Evolutionary conservation across 2,329 filamentous ascomycete species (phyloP).

Genomic region (Huntiella omanensis): DNA sequence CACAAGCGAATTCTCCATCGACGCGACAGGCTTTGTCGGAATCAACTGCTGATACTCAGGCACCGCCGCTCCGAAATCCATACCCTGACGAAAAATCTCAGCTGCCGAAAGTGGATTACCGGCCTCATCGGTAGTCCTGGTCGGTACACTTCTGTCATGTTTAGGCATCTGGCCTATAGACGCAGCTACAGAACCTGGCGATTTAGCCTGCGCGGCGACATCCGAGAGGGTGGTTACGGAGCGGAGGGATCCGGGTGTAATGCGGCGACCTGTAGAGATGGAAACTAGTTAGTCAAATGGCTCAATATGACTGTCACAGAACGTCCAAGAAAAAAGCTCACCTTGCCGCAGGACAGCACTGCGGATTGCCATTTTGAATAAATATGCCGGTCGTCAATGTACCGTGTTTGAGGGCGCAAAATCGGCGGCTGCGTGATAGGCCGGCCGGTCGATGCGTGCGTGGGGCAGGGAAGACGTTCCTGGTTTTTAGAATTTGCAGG

Average conservation of each 20-base stretch:
- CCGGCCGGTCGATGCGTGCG: too few relatives aligned
- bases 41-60: constrained; percentile 4
- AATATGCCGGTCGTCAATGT: neutral
- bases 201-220: neutral
- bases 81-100: constrained; percentile 1
- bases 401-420: too few relatives aligned
- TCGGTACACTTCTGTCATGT: neutral
- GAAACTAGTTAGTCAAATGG: neutral
- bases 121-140: neutral
- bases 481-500: constrained; percentile 4
- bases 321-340: constrained; percentile 18
- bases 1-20: constrained; percentile 9
- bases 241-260: constrained; percentile 4
- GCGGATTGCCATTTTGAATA: constrained; percentile 32
- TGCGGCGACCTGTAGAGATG: constrained; percentile 3
- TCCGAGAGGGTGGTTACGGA: constrained; percentile 1
- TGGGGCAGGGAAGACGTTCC: neutral
- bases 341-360: constrained; percentile 35
- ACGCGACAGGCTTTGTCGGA: constrained; percentile 9
- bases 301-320: neutral
- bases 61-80: neutral
- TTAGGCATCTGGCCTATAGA: neutral
- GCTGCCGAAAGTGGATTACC: neutral
- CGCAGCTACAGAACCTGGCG: neutral
- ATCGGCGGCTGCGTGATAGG: too few relatives aligned